Evolutionary conservation across 352 stramenopile species (phyloP), one percentile per base, ranked within the genome.

Genomic region (Peronosclerospora sorghi): DNA sequence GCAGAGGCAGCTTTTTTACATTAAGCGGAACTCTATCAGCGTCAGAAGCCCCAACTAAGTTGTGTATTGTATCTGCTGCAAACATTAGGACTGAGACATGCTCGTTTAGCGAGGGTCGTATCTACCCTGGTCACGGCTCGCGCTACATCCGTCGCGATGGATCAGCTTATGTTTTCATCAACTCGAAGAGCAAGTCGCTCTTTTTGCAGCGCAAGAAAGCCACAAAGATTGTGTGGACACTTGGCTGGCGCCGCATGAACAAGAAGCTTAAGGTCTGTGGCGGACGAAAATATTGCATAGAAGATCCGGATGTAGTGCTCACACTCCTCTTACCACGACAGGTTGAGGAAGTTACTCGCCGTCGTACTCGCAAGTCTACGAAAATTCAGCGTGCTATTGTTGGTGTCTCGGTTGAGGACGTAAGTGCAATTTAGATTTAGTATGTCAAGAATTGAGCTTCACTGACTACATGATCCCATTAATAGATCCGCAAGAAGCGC

Each of bases 121-220:
- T 99, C 80, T 99, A 98, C 77, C 96, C 96, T 48, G 96, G 96
- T 70, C 97, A 98, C 83, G 96, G 96, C 62, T 97, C 95, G 65
- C 94, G 96, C 60, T 98, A 97, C 78, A 96, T 98, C 53, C 93
- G 95, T 81, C 91, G 93, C 62, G 96, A 99, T 88, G 95, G 90
- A 52, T 67, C 96, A 66, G 86, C 88, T 43, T 83, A 98, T 66
- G 91, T 83, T 57, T 94, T 98, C 69, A 75, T 97, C 45, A 97
- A 86, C 58, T 73, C 83, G 53, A 99, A 99, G 91, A 95, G 89
- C 67, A 96, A 97, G 81, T 97, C 84, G 57, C 80, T 99, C 38
- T 98, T 97, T 59, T 61, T 98, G 63, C 96, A 99, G 79, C 83
- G 95, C 63, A 99, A 99, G 84, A 99, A 98, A 83, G 88, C 96